Evolutionary conservation across 257 asterid genomes (phyloP).

Genomic region (Euphrasia confusa): DNA sequence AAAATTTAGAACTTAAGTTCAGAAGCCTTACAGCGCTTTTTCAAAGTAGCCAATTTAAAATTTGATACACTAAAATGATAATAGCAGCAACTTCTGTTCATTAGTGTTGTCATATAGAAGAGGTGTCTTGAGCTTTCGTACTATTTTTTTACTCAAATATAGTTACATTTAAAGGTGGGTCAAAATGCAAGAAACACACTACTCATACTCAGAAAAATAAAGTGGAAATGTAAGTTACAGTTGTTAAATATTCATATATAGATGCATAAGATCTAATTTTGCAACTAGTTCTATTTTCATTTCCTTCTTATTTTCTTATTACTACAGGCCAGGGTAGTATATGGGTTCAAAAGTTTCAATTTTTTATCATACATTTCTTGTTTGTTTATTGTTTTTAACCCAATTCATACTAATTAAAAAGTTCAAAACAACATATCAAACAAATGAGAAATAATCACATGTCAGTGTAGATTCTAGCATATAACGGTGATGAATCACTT

Average conservation of each 20-base stretch:
- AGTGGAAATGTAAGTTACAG: background rate
- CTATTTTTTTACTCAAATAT: background rate
- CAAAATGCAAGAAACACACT: background rate
- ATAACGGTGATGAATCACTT: no score
- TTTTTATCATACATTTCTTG: no score
- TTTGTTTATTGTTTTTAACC: no score
- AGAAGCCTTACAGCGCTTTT: background rate
- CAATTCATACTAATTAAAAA: no score
- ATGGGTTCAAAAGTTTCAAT: background rate
- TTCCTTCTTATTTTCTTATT: conserved; percentile 2
- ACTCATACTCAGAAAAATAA: background rate
- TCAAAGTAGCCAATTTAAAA: background rate
- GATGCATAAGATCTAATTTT: background rate
- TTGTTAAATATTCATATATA: background rate
- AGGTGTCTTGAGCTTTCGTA: background rate
- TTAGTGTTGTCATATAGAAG: no score
- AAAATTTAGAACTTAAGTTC: conserved; percentile 3
- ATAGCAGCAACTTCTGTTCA: conserved; percentile 7
- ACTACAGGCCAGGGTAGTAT: background rate
- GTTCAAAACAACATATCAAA: no score
- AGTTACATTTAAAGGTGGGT: background rate
- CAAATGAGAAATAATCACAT: no score
- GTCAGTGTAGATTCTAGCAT: no score
- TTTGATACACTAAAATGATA: background rate
- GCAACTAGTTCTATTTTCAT: background rate